Percentiles rank a stretch among this genome's conserved stretches.
Evolutionary conservation across 2,329 filamentous ascomycete genomes (phyloP).

Genomic region (Uncinocarpus reesii): DNA sequence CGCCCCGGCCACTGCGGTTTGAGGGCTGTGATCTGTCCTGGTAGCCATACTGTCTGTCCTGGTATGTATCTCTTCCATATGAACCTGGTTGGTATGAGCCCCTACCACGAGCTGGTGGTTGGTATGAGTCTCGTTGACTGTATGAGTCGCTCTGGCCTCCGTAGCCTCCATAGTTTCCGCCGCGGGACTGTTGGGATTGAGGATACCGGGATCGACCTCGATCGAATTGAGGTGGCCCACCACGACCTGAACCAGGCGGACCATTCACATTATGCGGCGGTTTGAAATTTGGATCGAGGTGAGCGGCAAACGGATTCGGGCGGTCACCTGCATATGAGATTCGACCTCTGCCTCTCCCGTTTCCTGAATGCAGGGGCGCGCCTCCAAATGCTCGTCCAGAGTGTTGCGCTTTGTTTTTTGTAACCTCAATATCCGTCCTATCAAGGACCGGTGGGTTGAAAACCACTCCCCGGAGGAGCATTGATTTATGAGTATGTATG

Average conservation of each 20-base stretch:
- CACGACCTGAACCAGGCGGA: slow-evolving; percentile 28
- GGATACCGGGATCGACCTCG: slow-evolving; percentile 11
- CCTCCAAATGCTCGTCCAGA: slow-evolving; percentile 62
- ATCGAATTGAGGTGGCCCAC: slow-evolving; percentile 26
- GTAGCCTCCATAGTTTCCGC: slow-evolving; percentile 15
- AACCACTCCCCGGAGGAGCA: slow-evolving; percentile 76
- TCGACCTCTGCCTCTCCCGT: slow-evolving; percentile 36
- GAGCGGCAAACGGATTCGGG: slow-evolving; percentile 40
- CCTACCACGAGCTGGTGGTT: slow-evolving; percentile 10
- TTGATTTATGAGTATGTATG: slow-evolving; percentile 73
- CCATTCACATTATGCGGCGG: slow-evolving; percentile 25
- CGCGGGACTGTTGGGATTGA: slow-evolving; percentile 2
- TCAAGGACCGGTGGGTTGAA: slow-evolving; percentile 63
- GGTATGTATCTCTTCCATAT: slow-evolving; percentile 13
- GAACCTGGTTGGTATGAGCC: too few relatives aligned
- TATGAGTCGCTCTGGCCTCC: slow-evolving; percentile 13
- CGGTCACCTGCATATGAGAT: slow-evolving; percentile 45
- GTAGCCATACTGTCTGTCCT: slow-evolving; percentile 16
- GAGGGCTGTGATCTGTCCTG: slow-evolving; percentile 21
- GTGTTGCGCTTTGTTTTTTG: slow-evolving; percentile 55
- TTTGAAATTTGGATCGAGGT: slow-evolving; percentile 37
- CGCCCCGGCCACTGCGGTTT: slow-evolving; percentile 19
- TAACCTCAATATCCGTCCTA: slow-evolving; percentile 61
- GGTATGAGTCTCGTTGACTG: slow-evolving; percentile 11
- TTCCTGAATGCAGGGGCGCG: slow-evolving; percentile 46